Conservation (phyloP, 2,329 filamentous ascomycete species). For the Scedosporium boydii region DNA sequence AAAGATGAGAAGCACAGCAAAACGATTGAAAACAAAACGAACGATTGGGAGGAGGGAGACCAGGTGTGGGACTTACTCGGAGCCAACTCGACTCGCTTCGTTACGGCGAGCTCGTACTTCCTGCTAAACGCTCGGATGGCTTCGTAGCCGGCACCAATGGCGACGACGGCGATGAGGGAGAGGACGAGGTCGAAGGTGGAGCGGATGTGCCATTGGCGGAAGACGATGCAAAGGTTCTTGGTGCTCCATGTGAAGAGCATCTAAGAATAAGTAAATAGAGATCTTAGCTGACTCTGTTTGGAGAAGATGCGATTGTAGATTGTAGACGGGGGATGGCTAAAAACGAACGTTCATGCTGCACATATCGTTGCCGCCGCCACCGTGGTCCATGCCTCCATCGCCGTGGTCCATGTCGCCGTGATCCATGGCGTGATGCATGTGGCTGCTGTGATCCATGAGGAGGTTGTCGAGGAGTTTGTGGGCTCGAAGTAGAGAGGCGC, state of each 20-base stretch:
- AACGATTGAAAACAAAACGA: neutral
- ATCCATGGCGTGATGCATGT: slow-evolving; percentile 25
- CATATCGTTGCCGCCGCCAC: slow-evolving; percentile 51
- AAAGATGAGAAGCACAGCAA: neutral
- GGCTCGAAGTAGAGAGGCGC: neutral
- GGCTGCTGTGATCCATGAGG: slow-evolving; percentile 27
- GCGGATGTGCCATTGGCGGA: slow-evolving; percentile 79
- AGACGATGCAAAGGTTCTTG: slow-evolving; percentile 89
- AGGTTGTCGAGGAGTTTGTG: slow-evolving; percentile 16
- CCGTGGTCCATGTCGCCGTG: slow-evolving; percentile 42
- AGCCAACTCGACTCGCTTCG: slow-evolving; percentile 35
- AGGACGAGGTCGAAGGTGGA: slow-evolving; percentile 65
- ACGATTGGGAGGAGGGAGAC: neutral
- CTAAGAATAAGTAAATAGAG: slow-evolving; percentile 31
- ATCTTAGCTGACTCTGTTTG: too few relatives aligned
- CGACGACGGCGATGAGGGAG: slow-evolving; percentile 73
- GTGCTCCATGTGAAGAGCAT: slow-evolving; percentile 99
- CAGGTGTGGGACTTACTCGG: slow-evolving; percentile 41
- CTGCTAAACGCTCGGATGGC: slow-evolving; percentile 68
- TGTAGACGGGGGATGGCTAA: neutral
- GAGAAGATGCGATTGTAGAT: neutral
- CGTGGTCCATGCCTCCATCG: slow-evolving; percentile 48
- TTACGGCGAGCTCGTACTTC: slow-evolving; percentile 58
- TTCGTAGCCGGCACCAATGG: slow-evolving; percentile 88
- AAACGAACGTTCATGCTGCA: slow-evolving; percentile 81